Percentiles rank a stretch among this genome's conserved stretches.
phyloP scores from a whole-genome alignment of 257 asterid species.

The Solanum medicagineum region DNA sequence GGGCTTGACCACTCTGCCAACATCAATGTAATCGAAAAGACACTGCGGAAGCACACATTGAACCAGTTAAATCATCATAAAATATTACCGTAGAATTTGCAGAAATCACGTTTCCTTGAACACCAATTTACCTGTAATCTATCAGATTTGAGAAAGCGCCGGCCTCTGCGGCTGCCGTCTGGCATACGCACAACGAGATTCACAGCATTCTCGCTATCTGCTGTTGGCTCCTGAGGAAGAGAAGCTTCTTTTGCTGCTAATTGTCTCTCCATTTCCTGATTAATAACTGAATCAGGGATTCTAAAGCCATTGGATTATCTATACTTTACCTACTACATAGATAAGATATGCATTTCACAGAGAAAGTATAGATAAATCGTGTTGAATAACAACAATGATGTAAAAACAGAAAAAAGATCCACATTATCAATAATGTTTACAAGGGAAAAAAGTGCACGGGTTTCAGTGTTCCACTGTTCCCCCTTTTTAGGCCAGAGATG shows the following conservation, averaged over 20 bases:
- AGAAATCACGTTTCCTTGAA: neutral
- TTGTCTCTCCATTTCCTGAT: conserved; percentile 80
- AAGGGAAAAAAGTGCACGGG: neutral
- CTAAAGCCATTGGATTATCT: neutral
- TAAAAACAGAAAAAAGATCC: neutral
- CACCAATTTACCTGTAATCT: conserved; percentile 56
- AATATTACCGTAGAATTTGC: neutral
- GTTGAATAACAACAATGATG: neutral
- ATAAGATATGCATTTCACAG: neutral
- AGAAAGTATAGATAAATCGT: no score
- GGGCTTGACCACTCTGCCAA: conserved; percentile 71
- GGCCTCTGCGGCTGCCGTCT: conserved; percentile 91
- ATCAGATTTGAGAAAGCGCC: conserved; percentile 84
- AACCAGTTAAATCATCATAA: conserved; percentile 7
- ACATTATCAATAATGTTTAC: neutral
- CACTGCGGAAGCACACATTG: conserved; percentile 29
- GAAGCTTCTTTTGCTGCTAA: conserved; percentile 86
- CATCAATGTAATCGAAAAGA: conserved; percentile 81
- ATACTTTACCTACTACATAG: neutral
- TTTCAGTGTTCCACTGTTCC: neutral
- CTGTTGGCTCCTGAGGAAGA: conserved; percentile 81
- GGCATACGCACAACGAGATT: conserved; percentile 94
- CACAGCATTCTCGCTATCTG: conserved; percentile 70
- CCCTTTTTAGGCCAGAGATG: neutral
- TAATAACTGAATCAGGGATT: neutral